phyloP scores from a whole-genome alignment of 2,329 filamentous ascomycete genomes.

The Botrytis fragariae region DNA sequence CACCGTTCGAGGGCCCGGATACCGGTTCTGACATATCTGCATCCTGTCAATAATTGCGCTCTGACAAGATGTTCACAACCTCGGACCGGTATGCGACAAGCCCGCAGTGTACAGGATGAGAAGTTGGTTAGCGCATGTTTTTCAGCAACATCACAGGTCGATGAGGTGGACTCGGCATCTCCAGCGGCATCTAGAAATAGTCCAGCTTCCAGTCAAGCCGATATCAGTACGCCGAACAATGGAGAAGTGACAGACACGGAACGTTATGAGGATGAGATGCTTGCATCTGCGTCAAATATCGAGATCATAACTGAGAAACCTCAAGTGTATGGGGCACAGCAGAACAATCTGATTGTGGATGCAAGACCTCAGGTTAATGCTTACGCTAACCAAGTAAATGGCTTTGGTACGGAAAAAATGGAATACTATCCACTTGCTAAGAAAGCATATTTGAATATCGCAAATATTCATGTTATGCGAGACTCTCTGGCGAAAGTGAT shows the following conservation, averaged over 20 bases:
- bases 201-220: conserved; percentile 51
- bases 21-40: conserved; percentile 88
- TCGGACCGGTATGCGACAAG: conserved; percentile 77
- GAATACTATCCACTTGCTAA: conserved; percentile 90
- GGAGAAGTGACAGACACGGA: conserved; percentile 61
- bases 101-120: conserved; percentile 93
- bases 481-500: conserved; percentile 84
- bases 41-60: conserved; percentile 93
- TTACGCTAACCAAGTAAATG: conserved; percentile 88
- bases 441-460: conserved; percentile 91
- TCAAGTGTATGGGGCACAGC: conserved; percentile 84
- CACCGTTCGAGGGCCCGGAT: conserved; percentile 89
- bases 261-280: conserved; percentile 65
- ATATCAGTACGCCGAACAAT: conserved; percentile 40
- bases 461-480: conserved; percentile 98
- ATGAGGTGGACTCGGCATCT: conserved; percentile 32
- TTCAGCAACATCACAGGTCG: conserved; percentile 51
- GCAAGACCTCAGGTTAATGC: conserved; percentile 93
- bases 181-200: conserved; percentile 39
- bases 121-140: conserved; percentile 91
- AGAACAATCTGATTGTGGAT: conserved; percentile 93
- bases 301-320: conserved; percentile 56
- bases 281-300: conserved; percentile 47
- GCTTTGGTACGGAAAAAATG: conserved; percentile 95
- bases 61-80: conserved; percentile 95